These are phyloP conservation scores for Hypoxylon sp. DNA, from an alignment of 2,329 filamentous ascomycete species.

Conservation along the genomic window DNA sequence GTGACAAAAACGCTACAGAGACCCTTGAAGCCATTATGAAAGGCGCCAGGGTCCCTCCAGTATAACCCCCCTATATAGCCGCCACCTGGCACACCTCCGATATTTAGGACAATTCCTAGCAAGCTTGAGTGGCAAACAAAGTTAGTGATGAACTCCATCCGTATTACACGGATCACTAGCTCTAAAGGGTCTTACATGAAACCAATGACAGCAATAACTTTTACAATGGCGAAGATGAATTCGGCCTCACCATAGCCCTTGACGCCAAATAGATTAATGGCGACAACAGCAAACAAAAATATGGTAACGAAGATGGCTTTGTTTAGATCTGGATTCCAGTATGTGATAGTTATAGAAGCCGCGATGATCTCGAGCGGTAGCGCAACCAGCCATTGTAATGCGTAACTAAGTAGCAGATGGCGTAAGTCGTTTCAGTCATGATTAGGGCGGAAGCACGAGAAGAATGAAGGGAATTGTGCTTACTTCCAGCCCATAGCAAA, in stretches of 20 bases:
- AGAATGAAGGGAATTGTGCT: constrained; percentile 53
- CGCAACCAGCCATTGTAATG: constrained; percentile 87
- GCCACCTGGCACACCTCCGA: constrained; percentile 79
- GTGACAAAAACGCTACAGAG: constrained; percentile 83
- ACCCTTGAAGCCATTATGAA: constrained; percentile 87
- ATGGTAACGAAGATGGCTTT: constrained; percentile 85
- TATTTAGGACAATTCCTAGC: constrained; percentile 87
- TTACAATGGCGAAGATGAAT: constrained; percentile 88
- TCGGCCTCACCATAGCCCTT: constrained; percentile 92
- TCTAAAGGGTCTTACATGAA: constrained; percentile 76
- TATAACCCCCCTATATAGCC: constrained; percentile 85
- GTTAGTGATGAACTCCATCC: constrained; percentile 7
- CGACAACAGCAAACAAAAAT: constrained; percentile 81
- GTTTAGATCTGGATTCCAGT: constrained; percentile 77
- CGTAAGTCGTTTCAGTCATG: constrained; percentile 13
- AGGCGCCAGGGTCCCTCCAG: constrained; percentile 86
- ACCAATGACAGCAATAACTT: constrained; percentile 86
- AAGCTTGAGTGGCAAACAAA: constrained; percentile 66
- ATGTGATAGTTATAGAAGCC: constrained; percentile 85
- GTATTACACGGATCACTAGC: neutral
- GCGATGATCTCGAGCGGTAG: constrained; percentile 90
- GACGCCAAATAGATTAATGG: constrained; percentile 90
- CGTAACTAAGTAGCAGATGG: constrained; percentile 77
- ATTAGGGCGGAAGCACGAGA: neutral
- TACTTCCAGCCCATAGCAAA: constrained; percentile 97